Percentiles rank a stretch among this genome's conserved stretches.
phyloP scores from a whole-genome alignment of 2,329 filamentous ascomycete species.

The Passalora sequoiae region DNA sequence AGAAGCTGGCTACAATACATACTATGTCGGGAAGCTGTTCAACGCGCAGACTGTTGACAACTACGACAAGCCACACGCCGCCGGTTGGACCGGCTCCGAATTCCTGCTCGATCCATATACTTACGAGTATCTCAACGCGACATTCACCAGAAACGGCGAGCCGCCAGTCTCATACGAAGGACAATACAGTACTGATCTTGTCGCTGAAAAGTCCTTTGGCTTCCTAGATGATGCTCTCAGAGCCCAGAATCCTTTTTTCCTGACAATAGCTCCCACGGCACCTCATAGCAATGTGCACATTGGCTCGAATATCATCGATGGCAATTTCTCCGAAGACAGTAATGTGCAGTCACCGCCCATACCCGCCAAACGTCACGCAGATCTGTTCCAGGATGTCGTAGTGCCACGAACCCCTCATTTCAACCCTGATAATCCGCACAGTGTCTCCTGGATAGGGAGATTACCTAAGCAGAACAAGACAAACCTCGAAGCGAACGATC shows the following conservation, averaged over 20 bases:
- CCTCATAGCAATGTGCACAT: constrained; percentile 57
- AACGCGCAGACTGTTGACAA: constrained; percentile 59
- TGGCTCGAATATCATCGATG: constrained; percentile 30
- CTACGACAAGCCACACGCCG: constrained; percentile 54
- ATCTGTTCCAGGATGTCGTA: constrained; percentile 56
- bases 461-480: constrained; percentile 44
- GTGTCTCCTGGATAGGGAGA: constrained; percentile 44
- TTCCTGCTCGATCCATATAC: constrained; percentile 55
- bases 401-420: constrained; percentile 61
- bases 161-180: constrained; percentile 53
- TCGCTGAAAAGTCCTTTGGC: constrained; percentile 54
- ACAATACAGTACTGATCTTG: constrained; percentile 54
- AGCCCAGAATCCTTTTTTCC: constrained; percentile 58
- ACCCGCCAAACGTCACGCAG: constrained; percentile 55
- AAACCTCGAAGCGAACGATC: constrained; percentile 49
- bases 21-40: constrained; percentile 69
- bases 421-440: constrained; percentile 51
- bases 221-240: constrained; percentile 58
- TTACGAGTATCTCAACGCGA: constrained; percentile 63
- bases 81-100: constrained; percentile 55
- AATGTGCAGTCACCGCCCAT: constrained; percentile 46
- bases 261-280: constrained; percentile 60
- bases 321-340: constrained; percentile 24
- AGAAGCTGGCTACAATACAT: constrained; percentile 62
- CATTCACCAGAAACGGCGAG: constrained; percentile 57